phyloP scores from a whole-genome alignment of 2,329 filamentous ascomycete genomes.

The Taxawa tesnikishii region DNA sequence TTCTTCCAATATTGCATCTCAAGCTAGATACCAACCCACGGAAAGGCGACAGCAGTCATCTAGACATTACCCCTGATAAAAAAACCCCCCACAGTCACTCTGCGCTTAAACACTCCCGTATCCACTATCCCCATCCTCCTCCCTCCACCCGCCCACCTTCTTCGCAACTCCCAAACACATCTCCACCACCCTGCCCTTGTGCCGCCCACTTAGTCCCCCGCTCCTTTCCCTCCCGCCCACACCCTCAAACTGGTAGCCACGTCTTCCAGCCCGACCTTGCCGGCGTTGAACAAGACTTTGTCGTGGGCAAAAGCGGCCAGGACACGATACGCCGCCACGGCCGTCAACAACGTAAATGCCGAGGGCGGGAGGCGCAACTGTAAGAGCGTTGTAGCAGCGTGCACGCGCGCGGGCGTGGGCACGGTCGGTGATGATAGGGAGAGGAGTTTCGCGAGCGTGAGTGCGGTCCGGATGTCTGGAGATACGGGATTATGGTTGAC shows the following conservation, averaged over 20 bases:
- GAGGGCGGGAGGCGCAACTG: conserved; percentile 25
- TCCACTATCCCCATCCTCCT: conserved; percentile 16
- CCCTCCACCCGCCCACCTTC: conserved; percentile 26
- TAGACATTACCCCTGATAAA: not conserved
- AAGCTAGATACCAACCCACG: not conserved
- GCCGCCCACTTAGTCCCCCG: conserved; percentile 26
- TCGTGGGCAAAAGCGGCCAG: conserved; percentile 25
- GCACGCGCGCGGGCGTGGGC: conserved; percentile 19
- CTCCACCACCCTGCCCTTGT: conserved; percentile 25
- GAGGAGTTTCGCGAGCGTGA: conserved; percentile 48
- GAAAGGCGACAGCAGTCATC: not conserved
- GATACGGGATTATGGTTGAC: conserved; percentile 44
- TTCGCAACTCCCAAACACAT: conserved; percentile 30
- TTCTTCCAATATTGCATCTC: not conserved
- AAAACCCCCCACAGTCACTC: conserved; percentile 1
- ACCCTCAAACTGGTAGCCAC: conserved; percentile 30
- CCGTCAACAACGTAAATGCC: conserved; percentile 31
- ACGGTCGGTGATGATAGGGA: conserved; percentile 23
- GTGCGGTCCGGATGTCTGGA: conserved; percentile 43
- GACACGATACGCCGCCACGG: conserved; percentile 30
- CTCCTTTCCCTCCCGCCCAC: conserved; percentile 22
- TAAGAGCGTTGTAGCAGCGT: conserved; percentile 27
- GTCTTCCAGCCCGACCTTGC: conserved; percentile 28
- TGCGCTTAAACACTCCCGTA: conserved; percentile 14
- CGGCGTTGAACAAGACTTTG: conserved; percentile 17